Conservation (phyloP, 495 filamentous ascomycete species). For the Aspergillus incahuasiensis region DNA sequence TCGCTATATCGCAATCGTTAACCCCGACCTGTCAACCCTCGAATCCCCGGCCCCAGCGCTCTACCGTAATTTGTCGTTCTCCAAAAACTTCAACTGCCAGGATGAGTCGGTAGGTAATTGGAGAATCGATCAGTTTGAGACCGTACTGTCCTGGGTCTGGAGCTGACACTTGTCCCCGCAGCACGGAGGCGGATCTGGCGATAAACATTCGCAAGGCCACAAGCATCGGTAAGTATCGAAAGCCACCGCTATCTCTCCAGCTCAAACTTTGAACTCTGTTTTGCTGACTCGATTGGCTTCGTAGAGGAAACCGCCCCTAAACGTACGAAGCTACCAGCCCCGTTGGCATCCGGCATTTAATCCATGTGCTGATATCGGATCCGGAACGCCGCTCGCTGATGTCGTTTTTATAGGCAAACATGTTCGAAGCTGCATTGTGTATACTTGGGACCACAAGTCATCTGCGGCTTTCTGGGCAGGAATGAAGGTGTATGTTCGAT, state of each 20-base stretch:
- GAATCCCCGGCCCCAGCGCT: constrained; percentile 20
- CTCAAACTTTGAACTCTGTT: background rate
- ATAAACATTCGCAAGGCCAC: constrained; percentile 98
- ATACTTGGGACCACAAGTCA: constrained; percentile 99
- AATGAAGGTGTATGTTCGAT: constrained; percentile 83
- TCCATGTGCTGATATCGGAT: background rate
- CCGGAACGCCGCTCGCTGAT: background rate
- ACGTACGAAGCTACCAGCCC: constrained; percentile 48
- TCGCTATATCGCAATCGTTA: constrained; percentile 15
- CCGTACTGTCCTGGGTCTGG: background rate
- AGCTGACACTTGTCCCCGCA: constrained; percentile 30
- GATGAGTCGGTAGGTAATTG: constrained; percentile 44
- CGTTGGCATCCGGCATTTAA: background rate
- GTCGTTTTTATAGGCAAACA: constrained; percentile 63
- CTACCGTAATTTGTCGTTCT: constrained; percentile 17
- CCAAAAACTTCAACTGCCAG: constrained; percentile 20
- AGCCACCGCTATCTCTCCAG: background rate
- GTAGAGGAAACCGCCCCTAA: constrained; percentile 92
- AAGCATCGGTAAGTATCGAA: constrained; percentile 57
- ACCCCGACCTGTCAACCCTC: constrained; percentile 20
- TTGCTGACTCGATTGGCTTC: constrained; percentile 27
- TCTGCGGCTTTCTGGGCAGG: constrained; percentile 94
- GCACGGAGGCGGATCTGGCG: constrained; percentile 87
- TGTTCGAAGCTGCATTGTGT: constrained; percentile 96
- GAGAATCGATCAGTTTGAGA: background rate